Percentiles rank a stretch among this genome's conserved stretches.
These are phyloP conservation scores for Fusarium odoratissimum DNA, from an alignment of 2,329 filamentous ascomycete genomes.

Conservation along the genomic window DNA sequence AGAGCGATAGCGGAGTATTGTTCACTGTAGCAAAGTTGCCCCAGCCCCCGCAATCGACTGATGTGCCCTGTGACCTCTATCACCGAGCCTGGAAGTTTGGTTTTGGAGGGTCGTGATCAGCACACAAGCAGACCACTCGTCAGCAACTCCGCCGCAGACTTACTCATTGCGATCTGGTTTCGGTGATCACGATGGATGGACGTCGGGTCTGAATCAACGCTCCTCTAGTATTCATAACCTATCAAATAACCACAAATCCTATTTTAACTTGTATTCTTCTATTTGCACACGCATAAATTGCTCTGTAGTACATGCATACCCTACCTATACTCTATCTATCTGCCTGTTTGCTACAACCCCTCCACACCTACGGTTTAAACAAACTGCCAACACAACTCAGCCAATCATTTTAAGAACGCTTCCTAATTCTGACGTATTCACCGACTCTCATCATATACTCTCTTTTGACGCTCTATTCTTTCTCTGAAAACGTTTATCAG, in stretches of 20 bases:
- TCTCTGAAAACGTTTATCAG: background rate
- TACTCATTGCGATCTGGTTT: conserved; percentile 1
- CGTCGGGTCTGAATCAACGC: conserved; percentile 5
- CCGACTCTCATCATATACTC: conserved; percentile 5
- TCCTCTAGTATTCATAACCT: conserved; percentile 2
- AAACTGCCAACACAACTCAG: conserved; percentile 9
- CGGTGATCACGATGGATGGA: conserved; percentile 27
- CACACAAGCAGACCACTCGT: conserved; percentile 36
- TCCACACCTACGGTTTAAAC: conserved; percentile 5
- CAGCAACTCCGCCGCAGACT: conserved; percentile 15
- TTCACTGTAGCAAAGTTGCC: conserved; percentile 2
- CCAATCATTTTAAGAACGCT: conserved; percentile 18
- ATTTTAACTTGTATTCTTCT: background rate
- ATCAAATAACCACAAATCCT: background rate
- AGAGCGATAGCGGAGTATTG: conserved; percentile 20
- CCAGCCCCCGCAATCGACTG: conserved; percentile 35
- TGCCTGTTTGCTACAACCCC: conserved; percentile 16
- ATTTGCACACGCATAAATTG: background rate
- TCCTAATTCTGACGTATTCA: conserved; percentile 22
- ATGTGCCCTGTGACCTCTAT: conserved; percentile 38
- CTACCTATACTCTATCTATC: background rate
- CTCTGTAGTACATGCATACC: background rate
- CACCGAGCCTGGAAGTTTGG: conserved; percentile 2
- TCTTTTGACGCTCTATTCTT: background rate
- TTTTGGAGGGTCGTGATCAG: conserved; percentile 26